These are phyloP conservation scores for Tetracladium marchalianum DNA, from an alignment of 495 filamentous ascomycete species.

Conservation along the genomic window DNA sequence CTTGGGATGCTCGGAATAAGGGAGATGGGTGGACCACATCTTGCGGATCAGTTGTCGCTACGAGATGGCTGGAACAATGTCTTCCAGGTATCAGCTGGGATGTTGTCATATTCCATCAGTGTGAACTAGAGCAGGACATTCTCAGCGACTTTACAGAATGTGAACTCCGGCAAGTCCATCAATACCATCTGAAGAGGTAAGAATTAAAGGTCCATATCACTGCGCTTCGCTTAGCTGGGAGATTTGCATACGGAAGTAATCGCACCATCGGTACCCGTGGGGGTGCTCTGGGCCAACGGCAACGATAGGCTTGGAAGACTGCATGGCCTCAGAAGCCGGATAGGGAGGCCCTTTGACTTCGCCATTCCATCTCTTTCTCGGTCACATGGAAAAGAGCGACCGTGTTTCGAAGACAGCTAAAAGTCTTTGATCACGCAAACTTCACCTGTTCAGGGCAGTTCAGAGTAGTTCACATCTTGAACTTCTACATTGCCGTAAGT, in stretches of 20 bases:
- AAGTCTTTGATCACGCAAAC: conserved; percentile 5
- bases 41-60: conserved; percentile 23
- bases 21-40: conserved; percentile 29
- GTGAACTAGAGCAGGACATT: not conserved
- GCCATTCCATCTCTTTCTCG: conserved; percentile 82
- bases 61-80: conserved; percentile 59
- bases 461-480: conserved; percentile 30
- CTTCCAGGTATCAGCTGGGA: conserved; percentile 75
- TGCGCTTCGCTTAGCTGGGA: not conserved
- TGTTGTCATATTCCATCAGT: conserved; percentile 50
- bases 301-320: conserved; percentile 63
- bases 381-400: conserved; percentile 88
- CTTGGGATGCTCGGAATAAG: conserved; percentile 63
- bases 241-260: conserved; percentile 75
- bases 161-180: conserved; percentile 94
- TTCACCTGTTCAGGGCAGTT: not conserved
- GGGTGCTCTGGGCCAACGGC: conserved; percentile 81
- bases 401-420: conserved; percentile 78
- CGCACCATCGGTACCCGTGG: conserved; percentile 75
- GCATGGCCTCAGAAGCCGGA: conserved; percentile 62
- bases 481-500: conserved; percentile 90
- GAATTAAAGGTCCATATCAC: not conserved
- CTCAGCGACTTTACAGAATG: conserved; percentile 41
- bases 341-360: conserved; percentile 49
- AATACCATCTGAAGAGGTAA: conserved; percentile 54